A percentile compares a stretch with the other conserved stretches of the same genome.
Evolutionary conservation across 768 basidiomycete genomes (phyloP).

Genomic region (Mycena latifolia): DNA sequence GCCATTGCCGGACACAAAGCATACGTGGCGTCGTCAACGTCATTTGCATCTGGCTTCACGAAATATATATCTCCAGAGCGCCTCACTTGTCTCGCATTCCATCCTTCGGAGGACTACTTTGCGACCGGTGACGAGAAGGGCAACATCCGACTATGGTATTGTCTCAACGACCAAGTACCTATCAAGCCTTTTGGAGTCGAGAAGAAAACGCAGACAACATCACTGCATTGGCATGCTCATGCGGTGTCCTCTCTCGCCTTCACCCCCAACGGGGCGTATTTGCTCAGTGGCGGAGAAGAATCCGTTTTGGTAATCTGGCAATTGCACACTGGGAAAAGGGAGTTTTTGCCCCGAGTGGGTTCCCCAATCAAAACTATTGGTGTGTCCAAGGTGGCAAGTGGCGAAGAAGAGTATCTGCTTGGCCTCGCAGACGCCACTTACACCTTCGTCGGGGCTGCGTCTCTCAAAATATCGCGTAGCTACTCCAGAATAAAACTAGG

Average conservation of each 20-base stretch:
- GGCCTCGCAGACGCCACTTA: slow-evolving; percentile 87
- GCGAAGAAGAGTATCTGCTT: slow-evolving; percentile 90
- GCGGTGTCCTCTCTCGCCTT: slow-evolving; percentile 90
- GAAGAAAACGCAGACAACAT: slow-evolving; percentile 86
- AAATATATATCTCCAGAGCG: slow-evolving; percentile 87
- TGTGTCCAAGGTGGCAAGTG: slow-evolving; percentile 59
- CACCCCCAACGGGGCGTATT: slow-evolving; percentile 90
- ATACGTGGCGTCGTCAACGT: slow-evolving; percentile 75
- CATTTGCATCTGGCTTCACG: slow-evolving; percentile 75
- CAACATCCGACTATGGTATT: slow-evolving; percentile 92
- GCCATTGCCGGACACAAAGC: slow-evolving; percentile 81
- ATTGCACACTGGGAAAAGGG: slow-evolving; percentile 86
- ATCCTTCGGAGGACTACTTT: slow-evolving; percentile 93
- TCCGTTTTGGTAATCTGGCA: slow-evolving; percentile 98
- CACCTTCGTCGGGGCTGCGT: slow-evolving; percentile 78
- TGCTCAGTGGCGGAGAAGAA: slow-evolving; percentile 96
- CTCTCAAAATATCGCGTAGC: slow-evolving; percentile 77
- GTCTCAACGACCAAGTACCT: slow-evolving; percentile 72
- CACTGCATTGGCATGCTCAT: slow-evolving; percentile 97
- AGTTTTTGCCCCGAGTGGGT: slow-evolving; percentile 94
- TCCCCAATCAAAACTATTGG: slow-evolving; percentile 84
- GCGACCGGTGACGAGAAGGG: slow-evolving; percentile 94
- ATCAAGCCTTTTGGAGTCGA: slow-evolving; percentile 71
- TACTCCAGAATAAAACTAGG: slow-evolving; percentile 86
- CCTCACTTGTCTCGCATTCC: slow-evolving; percentile 88